Conservation (phyloP, 1,139 yeast genomes). For the Geotrichum bryndzae region DNA sequence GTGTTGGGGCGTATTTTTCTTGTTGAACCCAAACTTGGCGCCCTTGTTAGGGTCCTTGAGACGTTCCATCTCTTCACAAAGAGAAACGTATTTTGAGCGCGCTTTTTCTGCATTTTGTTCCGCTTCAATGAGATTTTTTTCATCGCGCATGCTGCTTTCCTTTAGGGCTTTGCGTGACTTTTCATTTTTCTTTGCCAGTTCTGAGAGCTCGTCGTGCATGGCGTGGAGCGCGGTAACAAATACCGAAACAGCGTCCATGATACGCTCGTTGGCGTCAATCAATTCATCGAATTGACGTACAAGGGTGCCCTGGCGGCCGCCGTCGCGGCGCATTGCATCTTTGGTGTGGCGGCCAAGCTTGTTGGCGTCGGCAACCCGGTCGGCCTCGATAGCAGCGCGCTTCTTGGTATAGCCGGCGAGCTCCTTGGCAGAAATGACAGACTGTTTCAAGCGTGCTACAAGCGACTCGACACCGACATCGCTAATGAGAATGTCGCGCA, state of each 20-base stretch:
- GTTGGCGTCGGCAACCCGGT: constrained; percentile 64
- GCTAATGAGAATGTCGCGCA: constrained; percentile 46
- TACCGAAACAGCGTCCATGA: constrained; percentile 66
- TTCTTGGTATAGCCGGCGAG: constrained; percentile 71
- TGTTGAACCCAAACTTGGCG: constrained; percentile 61
- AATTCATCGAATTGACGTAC: constrained; percentile 59
- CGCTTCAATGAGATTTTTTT: constrained; percentile 77
- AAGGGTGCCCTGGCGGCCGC: constrained; percentile 64
- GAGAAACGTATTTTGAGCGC: constrained; percentile 66
- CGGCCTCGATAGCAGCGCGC: constrained; percentile 73
- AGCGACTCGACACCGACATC: constrained; percentile 60
- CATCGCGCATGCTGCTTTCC: constrained; percentile 75
- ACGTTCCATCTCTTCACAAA: constrained; percentile 83
- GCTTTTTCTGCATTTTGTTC: constrained; percentile 85
- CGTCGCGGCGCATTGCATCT: constrained; percentile 44
- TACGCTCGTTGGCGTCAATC: constrained; percentile 69
- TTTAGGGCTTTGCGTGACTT: constrained; percentile 68
- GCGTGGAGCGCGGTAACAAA: constrained; percentile 72
- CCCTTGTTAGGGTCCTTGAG: constrained; percentile 72
- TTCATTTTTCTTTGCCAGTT: constrained; percentile 63
- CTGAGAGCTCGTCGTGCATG: constrained; percentile 77
- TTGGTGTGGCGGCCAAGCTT: constrained; percentile 57
- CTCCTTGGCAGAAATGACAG: constrained; percentile 77
- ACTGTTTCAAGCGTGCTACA: constrained; percentile 67
- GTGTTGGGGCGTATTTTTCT: constrained; percentile 78